Conservation (phyloP, 73 alveolate genomes). For the Blepharisma japonicum region DNA sequence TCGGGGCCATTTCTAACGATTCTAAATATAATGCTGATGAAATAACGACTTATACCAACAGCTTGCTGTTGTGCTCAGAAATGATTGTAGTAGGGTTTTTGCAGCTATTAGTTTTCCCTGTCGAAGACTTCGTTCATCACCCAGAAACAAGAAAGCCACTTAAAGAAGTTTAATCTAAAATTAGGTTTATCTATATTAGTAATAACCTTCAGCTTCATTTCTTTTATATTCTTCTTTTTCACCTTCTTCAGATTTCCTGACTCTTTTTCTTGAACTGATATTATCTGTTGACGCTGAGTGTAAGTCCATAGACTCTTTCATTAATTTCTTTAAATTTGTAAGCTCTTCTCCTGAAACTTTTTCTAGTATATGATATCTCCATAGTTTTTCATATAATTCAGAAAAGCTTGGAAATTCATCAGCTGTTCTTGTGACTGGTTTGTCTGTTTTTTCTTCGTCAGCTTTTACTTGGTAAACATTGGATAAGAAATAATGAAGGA, state of each 20-base stretch:
- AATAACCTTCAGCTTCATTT: no score
- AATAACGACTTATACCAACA: conserved; percentile 3
- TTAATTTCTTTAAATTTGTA: no score
- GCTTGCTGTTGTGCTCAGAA: conserved; percentile 22
- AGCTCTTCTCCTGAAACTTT: background rate
- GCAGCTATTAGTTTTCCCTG: conserved; percentile 5
- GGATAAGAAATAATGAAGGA: background rate
- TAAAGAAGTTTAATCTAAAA: no score
- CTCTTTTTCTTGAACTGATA: no score
- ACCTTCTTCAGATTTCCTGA: no score
- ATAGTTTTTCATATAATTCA: conserved; percentile 1
- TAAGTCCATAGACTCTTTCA: no score
- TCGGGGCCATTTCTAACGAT: no score
- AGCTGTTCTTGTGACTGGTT: background rate
- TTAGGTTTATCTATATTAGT: no score
- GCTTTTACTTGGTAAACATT: background rate
- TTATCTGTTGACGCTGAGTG: no score
- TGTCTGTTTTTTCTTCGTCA: background rate
- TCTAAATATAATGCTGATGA: background rate
- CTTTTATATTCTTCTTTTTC: no score
- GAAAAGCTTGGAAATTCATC: background rate
- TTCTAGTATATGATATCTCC: background rate
- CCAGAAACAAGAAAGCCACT: no score
- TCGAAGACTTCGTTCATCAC: background rate
- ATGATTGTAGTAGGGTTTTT: conserved; percentile 9